Evolutionary conservation across 1,139 yeast species (phyloP), one percentile per base, ranked within the genome.

Genomic region (Blastobotrys petasosporus): DNA sequence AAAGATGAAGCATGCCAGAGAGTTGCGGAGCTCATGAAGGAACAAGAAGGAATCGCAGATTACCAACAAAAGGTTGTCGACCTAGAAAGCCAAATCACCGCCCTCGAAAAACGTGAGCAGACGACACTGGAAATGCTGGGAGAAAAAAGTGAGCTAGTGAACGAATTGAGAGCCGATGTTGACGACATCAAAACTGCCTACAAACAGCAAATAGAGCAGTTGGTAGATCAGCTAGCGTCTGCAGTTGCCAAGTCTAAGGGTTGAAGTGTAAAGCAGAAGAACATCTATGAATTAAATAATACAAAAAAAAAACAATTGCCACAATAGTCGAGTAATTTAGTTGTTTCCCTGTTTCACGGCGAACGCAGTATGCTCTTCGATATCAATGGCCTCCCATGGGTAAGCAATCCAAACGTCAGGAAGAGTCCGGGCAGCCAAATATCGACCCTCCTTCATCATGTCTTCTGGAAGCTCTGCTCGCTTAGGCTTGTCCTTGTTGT

Each of bases 321-420:
- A 39, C n/a, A 10, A 44, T 32, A 30, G 15, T 33, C 8, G 11
- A 33, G 4, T 13, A 12, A 33, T 17, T 42, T 59, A 65, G 52
- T 59, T 60, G 58, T 79, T 77, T 36, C 84, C 94, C 69, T 90
- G 97, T 61, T 79, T 79, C 52, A 80, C 72, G 33, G 97, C 96
- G 65, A 73, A 76, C 64, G 77, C 73, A 46, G 94, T 85, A 65
- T 90, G 98, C 68, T 74, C 76, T 44, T 85, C 96, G 64, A 90
- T 92, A 69, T 90, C 96, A 50, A 76, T 75, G 30, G 94, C 80
- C 69, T 87, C 96, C 98, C 98, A 92, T 44, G 97, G 97, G 66
- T 92, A 92, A 39, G 97, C 97, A 60, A 87, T 88, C 98, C 98
- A 92, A 57, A 76, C 76, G 65, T 92, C 97, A 37, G 90, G 94